Conservation (phyloP, 805 yeast genomes). For the Zygosaccharomyces bailii region DNA sequence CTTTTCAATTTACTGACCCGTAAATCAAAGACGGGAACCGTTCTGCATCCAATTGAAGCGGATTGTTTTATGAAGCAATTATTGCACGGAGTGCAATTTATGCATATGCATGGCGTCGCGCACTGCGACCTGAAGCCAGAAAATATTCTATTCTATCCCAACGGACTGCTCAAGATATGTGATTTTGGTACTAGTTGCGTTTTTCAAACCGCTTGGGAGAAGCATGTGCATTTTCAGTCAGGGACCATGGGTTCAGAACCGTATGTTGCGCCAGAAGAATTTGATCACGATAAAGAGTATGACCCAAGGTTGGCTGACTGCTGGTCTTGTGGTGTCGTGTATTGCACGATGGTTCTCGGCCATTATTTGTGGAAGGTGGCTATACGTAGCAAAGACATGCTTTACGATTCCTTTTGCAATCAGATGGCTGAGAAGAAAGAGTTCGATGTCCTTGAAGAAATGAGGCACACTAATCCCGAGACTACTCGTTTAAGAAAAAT, state of each 20-base stretch:
- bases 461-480: slow-evolving; percentile 41
- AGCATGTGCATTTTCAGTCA: slow-evolving; percentile 57
- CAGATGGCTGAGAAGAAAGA: slow-evolving; percentile 42
- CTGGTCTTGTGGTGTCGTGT: slow-evolving; percentile 84
- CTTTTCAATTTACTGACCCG: slow-evolving; percentile 54
- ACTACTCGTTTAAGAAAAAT: slow-evolving; percentile 41
- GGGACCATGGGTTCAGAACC: slow-evolving; percentile 91
- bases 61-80: slow-evolving; percentile 90
- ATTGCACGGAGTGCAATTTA: slow-evolving; percentile 72
- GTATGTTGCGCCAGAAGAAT: slow-evolving; percentile 91
- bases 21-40: slow-evolving; percentile 44
- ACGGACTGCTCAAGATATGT: slow-evolving; percentile 65
- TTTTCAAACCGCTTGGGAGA: slow-evolving; percentile 86
- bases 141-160: slow-evolving; percentile 64
- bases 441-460: slow-evolving; percentile 50
- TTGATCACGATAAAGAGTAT: slow-evolving; percentile 47
- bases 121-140: slow-evolving; percentile 93
- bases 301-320: slow-evolving; percentile 81
- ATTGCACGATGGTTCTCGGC: slow-evolving; percentile 80
- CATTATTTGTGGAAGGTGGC: slow-evolving; percentile 88
- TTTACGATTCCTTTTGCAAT: slow-evolving; percentile 42
- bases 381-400: slow-evolving; percentile 46
- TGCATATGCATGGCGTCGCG: slow-evolving; percentile 90
- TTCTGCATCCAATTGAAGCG: slow-evolving; percentile 61
- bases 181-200: slow-evolving; percentile 94